These are phyloP conservation scores for Cyclotella sp. DNA, from an alignment of 108 stramenopile species.

Conservation along the genomic window DNA sequence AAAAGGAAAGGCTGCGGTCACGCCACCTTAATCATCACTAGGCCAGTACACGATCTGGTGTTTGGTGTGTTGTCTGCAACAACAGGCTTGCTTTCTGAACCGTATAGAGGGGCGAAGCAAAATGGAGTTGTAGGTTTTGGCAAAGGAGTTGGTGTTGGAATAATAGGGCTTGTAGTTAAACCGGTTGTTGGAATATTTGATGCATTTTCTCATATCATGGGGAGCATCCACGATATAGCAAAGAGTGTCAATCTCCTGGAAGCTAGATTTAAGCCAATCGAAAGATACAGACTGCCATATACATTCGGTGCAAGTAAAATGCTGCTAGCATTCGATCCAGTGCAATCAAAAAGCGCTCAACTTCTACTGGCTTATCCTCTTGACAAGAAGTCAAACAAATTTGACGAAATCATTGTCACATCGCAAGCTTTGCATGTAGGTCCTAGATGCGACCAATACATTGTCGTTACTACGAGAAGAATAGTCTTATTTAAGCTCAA, in stretches of 20 bases:
- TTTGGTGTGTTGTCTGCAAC: constrained; percentile 74
- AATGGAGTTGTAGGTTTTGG: constrained; percentile 67
- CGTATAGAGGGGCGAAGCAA: constrained; percentile 68
- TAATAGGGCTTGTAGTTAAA: constrained; percentile 76
- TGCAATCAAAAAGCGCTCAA: constrained; percentile 59
- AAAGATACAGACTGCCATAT: constrained; percentile 77
- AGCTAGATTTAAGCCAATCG: constrained; percentile 61
- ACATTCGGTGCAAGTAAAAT: constrained; percentile 73
- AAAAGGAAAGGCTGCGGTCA: constrained; percentile 68
- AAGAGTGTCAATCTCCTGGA: constrained; percentile 84
- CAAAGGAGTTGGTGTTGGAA: constrained; percentile 69
- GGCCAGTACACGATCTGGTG: constrained; percentile 81
- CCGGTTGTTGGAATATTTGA: constrained; percentile 85
- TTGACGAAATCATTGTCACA: constrained; percentile 64
- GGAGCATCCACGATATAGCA: constrained; percentile 80
- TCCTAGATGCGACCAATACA: constrained; percentile 74
- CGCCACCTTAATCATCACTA: constrained; percentile 56
- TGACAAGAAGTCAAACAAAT: constrained; percentile 48
- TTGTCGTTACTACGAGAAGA: constrained; percentile 72
- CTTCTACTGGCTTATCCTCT: constrained; percentile 61
- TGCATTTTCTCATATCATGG: constrained; percentile 79
- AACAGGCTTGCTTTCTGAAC: constrained; percentile 73
- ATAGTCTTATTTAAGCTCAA: constrained; percentile 72
- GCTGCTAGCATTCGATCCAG: constrained; percentile 67
- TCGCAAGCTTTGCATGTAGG: constrained; percentile 74